Percentiles rank a stretch among this genome's conserved stretches.
Conservation (phyloP, 2,329 filamentous ascomycete species). For the Alternaria metachromatica region DNA sequence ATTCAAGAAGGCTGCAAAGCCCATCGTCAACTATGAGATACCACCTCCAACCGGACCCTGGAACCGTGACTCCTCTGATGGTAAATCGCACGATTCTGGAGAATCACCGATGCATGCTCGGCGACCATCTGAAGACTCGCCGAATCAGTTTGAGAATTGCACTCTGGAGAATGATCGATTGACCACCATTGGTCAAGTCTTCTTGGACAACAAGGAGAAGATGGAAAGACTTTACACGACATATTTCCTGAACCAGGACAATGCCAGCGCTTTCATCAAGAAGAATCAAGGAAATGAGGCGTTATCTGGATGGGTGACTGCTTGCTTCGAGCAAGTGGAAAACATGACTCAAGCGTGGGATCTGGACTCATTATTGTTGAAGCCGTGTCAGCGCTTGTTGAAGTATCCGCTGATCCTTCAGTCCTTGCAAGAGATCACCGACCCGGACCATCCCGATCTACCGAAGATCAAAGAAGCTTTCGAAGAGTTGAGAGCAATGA, state of each 20-base stretch:
- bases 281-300: conserved; percentile 63
- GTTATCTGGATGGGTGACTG: conserved; percentile 81
- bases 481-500: conserved; percentile 69
- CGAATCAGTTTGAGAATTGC: conserved; percentile 40
- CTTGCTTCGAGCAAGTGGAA: conserved; percentile 90
- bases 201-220: conserved; percentile 60
- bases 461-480: conserved; percentile 73
- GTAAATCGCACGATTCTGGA: conserved; percentile 19
- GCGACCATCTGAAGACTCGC: conserved; percentile 28
- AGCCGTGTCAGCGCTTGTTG: conserved; percentile 91
- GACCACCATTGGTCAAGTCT: conserved; percentile 66
- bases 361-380: conserved; percentile 93
- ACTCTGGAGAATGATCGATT: conserved; percentile 60
- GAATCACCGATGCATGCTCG: conserved; percentile 25
- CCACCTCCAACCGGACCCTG: conserved; percentile 33
- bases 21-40: conserved; percentile 68
- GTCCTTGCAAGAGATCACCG: conserved; percentile 79
- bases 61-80: conserved; percentile 32
- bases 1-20: conserved; percentile 79
- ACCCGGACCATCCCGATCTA: conserved; percentile 82
- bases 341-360: conserved; percentile 96
- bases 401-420: conserved; percentile 91
- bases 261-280: conserved; percentile 67
- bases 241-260: conserved; percentile 70
- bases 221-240: conserved; percentile 71